phyloP scores from a whole-genome alignment of 192 early-diverging fungal genomes.

The Backusella circina region DNA sequence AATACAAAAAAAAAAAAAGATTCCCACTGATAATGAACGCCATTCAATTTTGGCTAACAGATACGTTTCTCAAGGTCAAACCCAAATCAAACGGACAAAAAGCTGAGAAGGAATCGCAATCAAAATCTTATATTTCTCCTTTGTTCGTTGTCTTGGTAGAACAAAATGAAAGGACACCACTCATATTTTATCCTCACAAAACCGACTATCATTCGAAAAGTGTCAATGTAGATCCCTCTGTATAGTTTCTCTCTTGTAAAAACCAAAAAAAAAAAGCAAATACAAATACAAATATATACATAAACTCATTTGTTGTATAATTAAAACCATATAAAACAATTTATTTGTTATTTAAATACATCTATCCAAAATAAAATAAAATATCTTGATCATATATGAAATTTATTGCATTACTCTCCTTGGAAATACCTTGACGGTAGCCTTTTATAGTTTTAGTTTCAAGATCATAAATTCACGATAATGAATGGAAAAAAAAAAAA shows the following conservation, averaged over 20 bases:
- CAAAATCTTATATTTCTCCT: background rate
- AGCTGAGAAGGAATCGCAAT: background rate
- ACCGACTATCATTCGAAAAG: background rate
- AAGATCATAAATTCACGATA: background rate
- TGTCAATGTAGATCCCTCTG: background rate
- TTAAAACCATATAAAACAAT: background rate
- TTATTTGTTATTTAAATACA: background rate
- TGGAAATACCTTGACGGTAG: background rate
- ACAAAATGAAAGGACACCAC: conserved; percentile 6
- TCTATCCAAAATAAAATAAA: background rate
- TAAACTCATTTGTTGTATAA: background rate
- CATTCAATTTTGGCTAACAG: conserved; percentile 67
- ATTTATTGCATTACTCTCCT: background rate
- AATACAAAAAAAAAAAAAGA: conserved; percentile 1
- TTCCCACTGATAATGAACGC: conserved; percentile 80
- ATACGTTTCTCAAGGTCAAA: conserved; percentile 51
- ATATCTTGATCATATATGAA: background rate
- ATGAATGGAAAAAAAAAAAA: background rate
- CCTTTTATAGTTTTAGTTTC: background rate
- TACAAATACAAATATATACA: background rate
- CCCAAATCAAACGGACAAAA: background rate
- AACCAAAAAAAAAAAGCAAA: background rate
- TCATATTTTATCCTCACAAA: conserved; percentile 7
- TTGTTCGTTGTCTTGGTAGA: conserved; percentile 4
- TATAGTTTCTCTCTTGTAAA: background rate